Conservation (phyloP, 768 basidiomycete genomes). For the Tephrocybe sp. region DNA sequence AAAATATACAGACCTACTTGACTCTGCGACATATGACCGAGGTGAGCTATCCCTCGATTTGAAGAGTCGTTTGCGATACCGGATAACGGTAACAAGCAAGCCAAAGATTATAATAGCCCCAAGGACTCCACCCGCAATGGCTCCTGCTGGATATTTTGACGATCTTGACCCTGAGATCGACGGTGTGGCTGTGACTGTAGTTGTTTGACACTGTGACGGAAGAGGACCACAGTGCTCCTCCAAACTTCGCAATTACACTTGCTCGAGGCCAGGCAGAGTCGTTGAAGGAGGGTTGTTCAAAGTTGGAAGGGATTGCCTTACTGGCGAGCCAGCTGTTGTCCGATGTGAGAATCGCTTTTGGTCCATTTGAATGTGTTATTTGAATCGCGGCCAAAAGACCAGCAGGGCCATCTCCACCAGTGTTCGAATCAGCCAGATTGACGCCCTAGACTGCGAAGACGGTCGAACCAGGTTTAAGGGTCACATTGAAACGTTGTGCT, state of each 20-base stretch:
- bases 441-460: conserved; percentile 28
- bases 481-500: conserved; percentile 22
- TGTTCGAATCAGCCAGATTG: conserved; percentile 17
- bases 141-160: neutral
- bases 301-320: conserved; percentile 20
- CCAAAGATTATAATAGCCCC: too few species aligned
- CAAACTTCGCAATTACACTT: conserved; percentile 18
- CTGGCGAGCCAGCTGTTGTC: conserved; percentile 24
- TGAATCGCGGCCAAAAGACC: conserved; percentile 25
- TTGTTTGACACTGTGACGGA: neutral
- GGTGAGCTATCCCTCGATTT: neutral
- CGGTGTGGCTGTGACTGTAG: neutral
- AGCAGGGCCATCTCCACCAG: conserved; percentile 22
- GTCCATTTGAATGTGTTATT: conserved; percentile 26
- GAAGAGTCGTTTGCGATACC: neutral
- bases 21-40: too few species aligned
- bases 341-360: conserved; percentile 18
- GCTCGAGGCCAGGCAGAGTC: conserved; percentile 24
- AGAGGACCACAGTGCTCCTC: conserved; percentile 3
- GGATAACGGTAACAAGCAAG: neutral
- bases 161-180: too few species aligned
- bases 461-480: conserved; percentile 16
- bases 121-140: too few species aligned
- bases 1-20: neutral
- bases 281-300: conserved; percentile 17